Evolutionary conservation across 129 eudicot genomes (phyloP), one percentile per base, ranked within the genome.

Genomic region (Pseudognaphalium luteoalbum): DNA sequence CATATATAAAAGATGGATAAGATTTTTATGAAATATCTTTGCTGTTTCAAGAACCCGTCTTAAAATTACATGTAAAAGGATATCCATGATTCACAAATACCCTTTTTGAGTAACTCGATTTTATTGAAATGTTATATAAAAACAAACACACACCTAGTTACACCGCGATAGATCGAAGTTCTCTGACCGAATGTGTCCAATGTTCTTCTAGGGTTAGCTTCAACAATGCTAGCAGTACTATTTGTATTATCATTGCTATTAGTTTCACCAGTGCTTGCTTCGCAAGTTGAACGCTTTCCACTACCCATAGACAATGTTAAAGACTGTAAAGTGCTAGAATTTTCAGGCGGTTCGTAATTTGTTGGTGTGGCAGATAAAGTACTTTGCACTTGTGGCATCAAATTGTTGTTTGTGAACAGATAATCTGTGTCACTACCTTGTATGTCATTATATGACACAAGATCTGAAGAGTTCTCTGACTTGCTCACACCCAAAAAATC

Each of bases 141-240:
- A 70, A 0, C 52, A 47, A 47, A 11, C 16, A 73, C 50, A 25
- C 0, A 95, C 99, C 97, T 95, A 3, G 99, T 95, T 34, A 95
- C 99, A 68, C 99, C 99, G 25, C 99, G 89, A 83, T 95, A 95
- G 15, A 95, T 95, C 3, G 99, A 95, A 4, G 99, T 95, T 77
- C 99, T 86, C 76, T 95, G 99, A 6, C 99, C 99, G 56, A 95
- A 95, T 0, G 99, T 95, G 69, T 95, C 99, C 90, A 91, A 76
- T 75, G 93, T 89, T 54, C 99, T 83, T 82, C 99, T 79, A 72
- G 97, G 99, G 51, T 88, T 82, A 60, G 97, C 93, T 80, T 85
- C 99, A 33, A 86, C 99, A 50, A 87, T 74, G 37, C 85, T 87
- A 29, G 83, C 82, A 30, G 81, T 85, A 74, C 42, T 74, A 44